Evolutionary conservation across 2,329 filamentous ascomycete species (phyloP).

Genomic region (Penicillium brevicompactum): DNA sequence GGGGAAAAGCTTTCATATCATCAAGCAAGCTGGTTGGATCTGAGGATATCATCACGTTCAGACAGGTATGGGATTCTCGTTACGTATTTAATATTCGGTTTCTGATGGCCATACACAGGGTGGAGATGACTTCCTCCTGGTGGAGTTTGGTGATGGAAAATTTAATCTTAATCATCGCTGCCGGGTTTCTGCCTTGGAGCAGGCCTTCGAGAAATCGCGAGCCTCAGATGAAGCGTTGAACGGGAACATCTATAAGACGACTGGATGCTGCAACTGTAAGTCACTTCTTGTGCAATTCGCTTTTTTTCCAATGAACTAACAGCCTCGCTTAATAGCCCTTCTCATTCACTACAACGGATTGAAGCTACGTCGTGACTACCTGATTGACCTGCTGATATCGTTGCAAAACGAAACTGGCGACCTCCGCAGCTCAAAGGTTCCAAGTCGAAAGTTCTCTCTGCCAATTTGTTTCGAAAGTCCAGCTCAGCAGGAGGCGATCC

Average conservation of each 20-base stretch:
- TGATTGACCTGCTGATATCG: conserved; percentile 40
- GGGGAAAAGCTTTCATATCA: conserved; percentile 24
- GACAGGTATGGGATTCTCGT: conserved; percentile 31
- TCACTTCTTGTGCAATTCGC: not conserved
- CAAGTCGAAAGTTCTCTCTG: conserved; percentile 48
- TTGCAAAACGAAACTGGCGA: conserved; percentile 45
- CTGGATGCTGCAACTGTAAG: conserved; percentile 51
- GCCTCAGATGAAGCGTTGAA: not conserved
- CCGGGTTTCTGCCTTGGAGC: conserved; percentile 57
- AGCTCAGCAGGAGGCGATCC: conserved; percentile 52
- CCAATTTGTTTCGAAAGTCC: conserved; percentile 47
- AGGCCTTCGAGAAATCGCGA: conserved; percentile 36
- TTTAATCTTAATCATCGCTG: conserved; percentile 62
- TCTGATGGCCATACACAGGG: conserved; percentile 36
- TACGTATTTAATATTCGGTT: not conserved
- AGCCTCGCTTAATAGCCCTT: conserved; percentile 32
- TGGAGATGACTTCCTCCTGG: conserved; percentile 56
- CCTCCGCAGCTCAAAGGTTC: conserved; percentile 43
- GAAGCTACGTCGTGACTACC: conserved; percentile 38
- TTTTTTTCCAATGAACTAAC: not conserved
- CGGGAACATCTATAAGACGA: conserved; percentile 23
- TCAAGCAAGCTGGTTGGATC: not conserved
- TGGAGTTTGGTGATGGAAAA: conserved; percentile 60
- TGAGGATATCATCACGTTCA: conserved; percentile 45
- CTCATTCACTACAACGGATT: conserved; percentile 51